phyloP scores from a whole-genome alignment of 2,329 filamentous ascomycete genomes.

The Tolypocladium nubicola region DNA sequence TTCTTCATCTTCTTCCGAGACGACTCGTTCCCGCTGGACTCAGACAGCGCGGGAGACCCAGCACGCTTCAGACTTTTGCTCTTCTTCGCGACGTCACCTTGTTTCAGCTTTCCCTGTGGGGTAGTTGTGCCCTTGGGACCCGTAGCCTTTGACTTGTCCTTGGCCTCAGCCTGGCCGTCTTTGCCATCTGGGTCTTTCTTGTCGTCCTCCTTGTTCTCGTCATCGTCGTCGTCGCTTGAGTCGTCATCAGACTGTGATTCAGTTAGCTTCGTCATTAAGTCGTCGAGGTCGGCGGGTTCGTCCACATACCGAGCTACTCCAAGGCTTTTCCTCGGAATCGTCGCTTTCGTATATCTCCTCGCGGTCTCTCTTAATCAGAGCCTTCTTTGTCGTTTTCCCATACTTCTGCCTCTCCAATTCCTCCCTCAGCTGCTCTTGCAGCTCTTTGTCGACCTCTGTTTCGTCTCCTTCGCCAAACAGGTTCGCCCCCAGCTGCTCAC shows the following conservation, averaged over 20 bases:
- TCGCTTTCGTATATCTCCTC: slow-evolving; percentile 79
- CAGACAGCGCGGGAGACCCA: slow-evolving; percentile 78
- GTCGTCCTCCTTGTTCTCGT: slow-evolving; percentile 42
- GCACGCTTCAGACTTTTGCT: slow-evolving; percentile 65
- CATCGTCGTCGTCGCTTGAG: slow-evolving; percentile 22
- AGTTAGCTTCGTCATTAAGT: slow-evolving; percentile 8
- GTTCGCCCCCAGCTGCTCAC: slow-evolving; percentile 79
- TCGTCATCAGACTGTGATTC: slow-evolving; percentile 37
- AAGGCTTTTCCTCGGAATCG: slow-evolving; percentile 32
- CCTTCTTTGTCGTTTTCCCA: slow-evolving; percentile 70
- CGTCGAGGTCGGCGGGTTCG: not conserved
- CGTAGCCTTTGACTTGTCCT: slow-evolving; percentile 40
- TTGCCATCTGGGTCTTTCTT: slow-evolving; percentile 55
- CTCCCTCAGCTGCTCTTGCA: slow-evolving; percentile 58
- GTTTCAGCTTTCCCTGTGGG: slow-evolving; percentile 36
- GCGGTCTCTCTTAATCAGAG: slow-evolving; percentile 74
- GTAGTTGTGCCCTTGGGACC: slow-evolving; percentile 60
- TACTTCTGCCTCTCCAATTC: slow-evolving; percentile 58
- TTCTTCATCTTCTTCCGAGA: slow-evolving; percentile 69
- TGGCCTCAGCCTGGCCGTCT: slow-evolving; percentile 40
- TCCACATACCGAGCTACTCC: slow-evolving; percentile 25
- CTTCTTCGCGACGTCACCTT: slow-evolving; percentile 32
- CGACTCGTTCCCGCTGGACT: slow-evolving; percentile 86
- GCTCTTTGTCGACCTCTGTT: slow-evolving; percentile 61
- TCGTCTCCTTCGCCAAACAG: slow-evolving; percentile 65